phyloP scores from a whole-genome alignment of 495 filamentous ascomycete genomes.

The Neurospora intermedia region DNA sequence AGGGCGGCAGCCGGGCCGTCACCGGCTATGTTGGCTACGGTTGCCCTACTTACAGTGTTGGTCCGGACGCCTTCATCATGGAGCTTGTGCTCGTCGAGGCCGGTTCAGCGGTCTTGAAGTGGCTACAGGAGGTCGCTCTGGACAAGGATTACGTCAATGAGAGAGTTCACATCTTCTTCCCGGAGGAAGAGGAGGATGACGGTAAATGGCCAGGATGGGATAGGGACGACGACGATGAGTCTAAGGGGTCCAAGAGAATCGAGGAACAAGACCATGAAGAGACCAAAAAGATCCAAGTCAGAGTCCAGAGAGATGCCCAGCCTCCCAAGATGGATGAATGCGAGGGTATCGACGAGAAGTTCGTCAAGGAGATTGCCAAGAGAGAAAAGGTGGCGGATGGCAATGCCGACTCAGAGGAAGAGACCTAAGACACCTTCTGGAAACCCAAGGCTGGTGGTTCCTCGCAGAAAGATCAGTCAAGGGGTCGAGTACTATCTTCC shows the following conservation, averaged over 20 bases:
- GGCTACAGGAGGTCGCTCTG: constrained; percentile 35
- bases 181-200: background rate
- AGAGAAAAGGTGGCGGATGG: background rate
- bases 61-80: constrained; percentile 18
- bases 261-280: background rate
- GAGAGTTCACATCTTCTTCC: constrained; percentile 1
- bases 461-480: background rate
- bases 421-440: background rate
- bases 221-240: background rate
- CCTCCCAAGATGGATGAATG: background rate
- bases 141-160: background rate
- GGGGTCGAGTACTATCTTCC: background rate
- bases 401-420: background rate
- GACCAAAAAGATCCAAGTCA: background rate
- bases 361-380: background rate
- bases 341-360: background rate
- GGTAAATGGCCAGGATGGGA: constrained; percentile 1
- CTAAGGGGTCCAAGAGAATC: background rate
- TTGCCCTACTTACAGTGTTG: constrained; percentile 36
- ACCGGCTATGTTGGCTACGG: constrained; percentile 25
- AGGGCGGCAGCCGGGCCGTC: constrained; percentile 22
- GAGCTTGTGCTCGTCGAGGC: constrained; percentile 31
- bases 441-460: background rate
- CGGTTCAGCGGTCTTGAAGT: constrained; percentile 26
- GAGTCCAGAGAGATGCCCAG: background rate